Base-by-base conservation (phyloP, 148 eudicot genomes). In the Chenopodium berlandieri region DNA sequence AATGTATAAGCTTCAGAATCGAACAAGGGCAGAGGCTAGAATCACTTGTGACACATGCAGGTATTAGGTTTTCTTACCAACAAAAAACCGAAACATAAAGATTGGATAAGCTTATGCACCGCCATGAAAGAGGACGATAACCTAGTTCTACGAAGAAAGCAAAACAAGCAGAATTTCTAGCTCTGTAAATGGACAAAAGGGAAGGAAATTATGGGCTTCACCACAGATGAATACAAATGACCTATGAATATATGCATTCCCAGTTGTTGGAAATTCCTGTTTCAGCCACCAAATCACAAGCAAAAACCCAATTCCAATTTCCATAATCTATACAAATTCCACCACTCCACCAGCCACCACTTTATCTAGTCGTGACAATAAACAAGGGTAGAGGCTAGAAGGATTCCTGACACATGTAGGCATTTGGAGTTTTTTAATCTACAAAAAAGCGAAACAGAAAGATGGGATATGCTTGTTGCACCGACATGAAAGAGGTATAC, bases 191-290 rank as follows among this genome's bases (percentile, higher is more conserved):
- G 32, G 32, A 31, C 32, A 31, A 0, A 31, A 31, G 32, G 32
- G 32, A 31, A 1, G 2, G 32, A 31, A 31, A 31, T 31, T 31
- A 31, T 31, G 32, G 32, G 32, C 32, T 31, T 31, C 32, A 31
- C 32, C 32, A 31, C 32, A 31, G 32, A 31, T 31, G 32, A 31
- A 31, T 31, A 1, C 2, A 88, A 94, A 92, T 46, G 91, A 86
- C 83, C 93, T 82, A 25, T 88, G 90, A 68, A 92, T 83, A 83
- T 87, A 88, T 1, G 93, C 93, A 83, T 87, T 90, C 69, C 96
- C 98, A 68, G 92, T 91, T 20, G 82, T 82, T n/a, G 90, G 83
- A 82, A 89, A 52, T 30, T 73, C 90, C 96, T 91, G 86, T 81
- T 76, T 54, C 80, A 82, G 71, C 46, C 19, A 76, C 17, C 17